Conservation (phyloP, 179 eudicot species). For the Dionaea muscipula region DNA sequence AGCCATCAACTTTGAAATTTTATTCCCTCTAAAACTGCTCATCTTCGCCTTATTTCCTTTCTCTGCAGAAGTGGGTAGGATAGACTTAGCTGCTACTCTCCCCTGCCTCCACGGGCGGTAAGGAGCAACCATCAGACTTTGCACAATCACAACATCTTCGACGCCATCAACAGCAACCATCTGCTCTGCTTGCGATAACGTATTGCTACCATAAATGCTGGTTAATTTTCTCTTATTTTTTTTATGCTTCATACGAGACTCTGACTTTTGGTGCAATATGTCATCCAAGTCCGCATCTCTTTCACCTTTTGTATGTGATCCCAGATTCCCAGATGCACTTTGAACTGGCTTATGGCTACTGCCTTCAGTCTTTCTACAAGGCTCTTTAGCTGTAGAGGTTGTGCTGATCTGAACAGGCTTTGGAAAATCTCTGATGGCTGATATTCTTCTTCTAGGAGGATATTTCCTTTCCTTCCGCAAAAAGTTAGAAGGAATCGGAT, state of each 20-base stretch:
- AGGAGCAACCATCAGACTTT: conserved; percentile 33
- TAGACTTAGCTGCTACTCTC: conserved; percentile 12
- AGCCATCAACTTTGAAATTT: conserved; percentile 14
- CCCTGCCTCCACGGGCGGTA: conserved; percentile 22
- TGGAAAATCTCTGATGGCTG: conserved; percentile 41
- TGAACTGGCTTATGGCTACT: conserved; percentile 3
- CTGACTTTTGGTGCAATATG: conserved; percentile 15
- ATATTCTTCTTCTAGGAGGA: conserved; percentile 28
- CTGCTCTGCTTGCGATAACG: conserved; percentile 9
- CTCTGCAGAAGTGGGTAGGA: conserved; percentile 3
- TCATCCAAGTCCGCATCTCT: conserved; percentile 11
- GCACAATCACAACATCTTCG: conserved; percentile 19
- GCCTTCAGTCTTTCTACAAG: conserved; percentile 2
- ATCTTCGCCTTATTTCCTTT: conserved; percentile 22
- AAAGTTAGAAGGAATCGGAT: conserved; percentile 6
- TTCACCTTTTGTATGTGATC: conserved; percentile 6
- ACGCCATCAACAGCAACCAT: conserved; percentile 10
- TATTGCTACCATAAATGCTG: conserved; percentile 6
- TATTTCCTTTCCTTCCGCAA: conserved; percentile 12
- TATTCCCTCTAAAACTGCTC: conserved; percentile 6
- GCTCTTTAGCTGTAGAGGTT: conserved; percentile 4
- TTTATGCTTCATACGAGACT: conserved; percentile 20
- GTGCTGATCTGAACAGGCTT: conserved; percentile 1
- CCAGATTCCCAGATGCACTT: conserved; percentile 1
- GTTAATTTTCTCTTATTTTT: conserved; percentile 14